These are phyloP conservation scores for Citrus glauca DNA, from an alignment of 345 rosid species.

Conservation along the genomic window DNA sequence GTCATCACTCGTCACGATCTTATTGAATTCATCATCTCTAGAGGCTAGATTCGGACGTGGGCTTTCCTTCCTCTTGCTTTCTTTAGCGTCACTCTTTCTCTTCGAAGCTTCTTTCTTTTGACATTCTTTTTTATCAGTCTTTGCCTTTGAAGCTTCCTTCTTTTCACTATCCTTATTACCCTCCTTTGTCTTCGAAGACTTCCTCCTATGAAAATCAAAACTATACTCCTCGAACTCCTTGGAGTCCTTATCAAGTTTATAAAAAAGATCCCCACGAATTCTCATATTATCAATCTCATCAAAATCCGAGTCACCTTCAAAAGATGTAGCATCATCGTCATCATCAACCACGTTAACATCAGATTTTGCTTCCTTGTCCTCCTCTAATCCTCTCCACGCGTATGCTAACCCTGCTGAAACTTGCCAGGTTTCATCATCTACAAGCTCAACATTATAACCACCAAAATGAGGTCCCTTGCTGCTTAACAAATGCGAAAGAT, in stretches of 20 bases:
- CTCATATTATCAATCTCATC: conserved; percentile 82
- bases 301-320: conserved; percentile 39
- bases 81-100: conserved; percentile 22
- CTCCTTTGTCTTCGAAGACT: conserved; percentile 33
- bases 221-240: conserved; percentile 77
- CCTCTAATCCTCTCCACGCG: conserved; percentile 36
- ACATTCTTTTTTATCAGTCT: conserved; percentile 26
- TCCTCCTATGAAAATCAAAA: conserved; percentile 70
- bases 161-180: conserved; percentile 32
- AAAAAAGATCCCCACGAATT: conserved; percentile 72
- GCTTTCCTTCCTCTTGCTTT: conserved; percentile 28
- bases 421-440: conserved; percentile 71
- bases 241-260: conserved; percentile 69
- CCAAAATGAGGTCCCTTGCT: conserved; percentile 15
- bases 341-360: conserved; percentile 16
- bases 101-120: conserved; percentile 24
- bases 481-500: conserved; percentile 35
- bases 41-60: neutral
- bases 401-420: conserved; percentile 59
- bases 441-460: conserved; percentile 52
- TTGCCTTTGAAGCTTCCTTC: conserved; percentile 21
- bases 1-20: conserved; percentile 15
- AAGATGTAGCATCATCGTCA: conserved; percentile 14
- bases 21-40: conserved; percentile 15
- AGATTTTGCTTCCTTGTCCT: conserved; percentile 9